Evolutionary conservation across 2,329 filamentous ascomycete genomes (phyloP).

Genomic region (Penicillium sp.): DNA sequence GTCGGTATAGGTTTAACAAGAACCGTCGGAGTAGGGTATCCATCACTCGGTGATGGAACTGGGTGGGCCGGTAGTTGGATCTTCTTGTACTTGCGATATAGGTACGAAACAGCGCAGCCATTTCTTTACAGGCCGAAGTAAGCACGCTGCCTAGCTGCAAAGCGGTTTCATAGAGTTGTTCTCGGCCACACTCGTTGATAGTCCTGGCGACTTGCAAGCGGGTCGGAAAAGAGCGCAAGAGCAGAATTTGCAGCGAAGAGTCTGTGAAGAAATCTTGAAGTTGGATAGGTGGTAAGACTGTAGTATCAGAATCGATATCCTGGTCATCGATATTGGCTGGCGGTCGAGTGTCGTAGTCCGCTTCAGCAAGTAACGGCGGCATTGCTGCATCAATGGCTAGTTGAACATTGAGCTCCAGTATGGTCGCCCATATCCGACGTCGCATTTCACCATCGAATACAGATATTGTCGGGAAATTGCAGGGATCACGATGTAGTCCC

Average conservation of each 20-base stretch:
- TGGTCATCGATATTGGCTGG: conserved; percentile 22
- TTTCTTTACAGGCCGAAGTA: conserved; percentile 13
- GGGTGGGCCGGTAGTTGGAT: conserved; percentile 2
- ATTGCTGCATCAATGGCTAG: conserved; percentile 23
- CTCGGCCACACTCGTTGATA: conserved; percentile 13
- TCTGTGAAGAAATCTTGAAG: conserved; percentile 7
- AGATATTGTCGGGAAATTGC: conserved; percentile 14
- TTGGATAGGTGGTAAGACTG: not conserved
- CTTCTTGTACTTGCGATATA: not conserved
- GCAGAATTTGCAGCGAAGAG: conserved; percentile 16
- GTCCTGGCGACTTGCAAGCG: conserved; percentile 11
- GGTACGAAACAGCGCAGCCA: conserved; percentile 2
- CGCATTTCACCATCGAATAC: conserved; percentile 29
- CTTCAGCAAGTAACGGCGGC: conserved; percentile 12
- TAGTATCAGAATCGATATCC: conserved; percentile 11
- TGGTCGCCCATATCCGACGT: conserved; percentile 30
- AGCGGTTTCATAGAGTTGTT: conserved; percentile 14
- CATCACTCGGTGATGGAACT: conserved; percentile 15
- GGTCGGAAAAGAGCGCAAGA: conserved; percentile 10
- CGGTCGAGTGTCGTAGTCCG: conserved; percentile 17
- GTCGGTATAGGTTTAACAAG: conserved; percentile 15
- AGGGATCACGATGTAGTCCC: conserved; percentile 35
- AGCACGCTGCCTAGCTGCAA: conserved; percentile 14
- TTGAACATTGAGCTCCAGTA: conserved; percentile 30
- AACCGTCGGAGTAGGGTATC: conserved; percentile 16